Percentiles rank a stretch among this genome's conserved stretches.
phyloP scores from a whole-genome alignment of 176 grass and related monocot genomes.

The Chloris gayana region DNA sequence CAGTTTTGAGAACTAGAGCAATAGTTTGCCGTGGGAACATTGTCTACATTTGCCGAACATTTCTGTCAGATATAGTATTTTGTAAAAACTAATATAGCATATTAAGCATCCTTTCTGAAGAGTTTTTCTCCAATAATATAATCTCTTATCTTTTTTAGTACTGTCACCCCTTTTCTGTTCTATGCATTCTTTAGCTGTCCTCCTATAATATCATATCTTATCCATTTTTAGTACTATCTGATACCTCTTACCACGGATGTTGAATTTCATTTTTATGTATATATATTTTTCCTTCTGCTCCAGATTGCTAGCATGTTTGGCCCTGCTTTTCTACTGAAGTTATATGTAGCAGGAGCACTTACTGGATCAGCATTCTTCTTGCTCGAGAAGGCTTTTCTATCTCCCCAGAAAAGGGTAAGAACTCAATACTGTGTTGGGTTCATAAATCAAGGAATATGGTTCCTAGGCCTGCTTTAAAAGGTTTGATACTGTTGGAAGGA shows the following conservation, averaged over 20 bases:
- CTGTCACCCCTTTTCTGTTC: background rate
- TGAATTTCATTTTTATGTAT: slow-evolving; percentile 10
- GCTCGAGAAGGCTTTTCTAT: slow-evolving; percentile 68
- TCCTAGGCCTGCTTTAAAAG: slow-evolving; percentile 17
- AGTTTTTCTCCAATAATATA: background rate
- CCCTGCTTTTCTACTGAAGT: slow-evolving; percentile 72
- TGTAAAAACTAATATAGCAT: background rate
- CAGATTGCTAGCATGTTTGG: slow-evolving; percentile 77
- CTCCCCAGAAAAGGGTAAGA: slow-evolving; percentile 57
- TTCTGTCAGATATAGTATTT: background rate
- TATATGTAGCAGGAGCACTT: slow-evolving; percentile 83
- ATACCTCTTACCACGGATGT: slow-evolving; percentile 13
- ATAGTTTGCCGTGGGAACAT: background rate
- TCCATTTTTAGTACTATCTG: background rate
- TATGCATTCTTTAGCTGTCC: background rate
- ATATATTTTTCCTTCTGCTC: slow-evolving; percentile 19
- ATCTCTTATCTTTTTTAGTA: background rate
- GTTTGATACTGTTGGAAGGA: background rate
- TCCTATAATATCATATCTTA: background rate
- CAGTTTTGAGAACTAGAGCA: background rate
- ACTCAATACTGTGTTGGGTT: background rate
- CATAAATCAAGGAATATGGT: slow-evolving; percentile 23
- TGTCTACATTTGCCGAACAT: background rate
- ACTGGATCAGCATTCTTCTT: slow-evolving; percentile 80
- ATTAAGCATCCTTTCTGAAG: slow-evolving; percentile 14